Conservation (phyloP, 139 green algal species). For the Closterium sp. region DNA sequence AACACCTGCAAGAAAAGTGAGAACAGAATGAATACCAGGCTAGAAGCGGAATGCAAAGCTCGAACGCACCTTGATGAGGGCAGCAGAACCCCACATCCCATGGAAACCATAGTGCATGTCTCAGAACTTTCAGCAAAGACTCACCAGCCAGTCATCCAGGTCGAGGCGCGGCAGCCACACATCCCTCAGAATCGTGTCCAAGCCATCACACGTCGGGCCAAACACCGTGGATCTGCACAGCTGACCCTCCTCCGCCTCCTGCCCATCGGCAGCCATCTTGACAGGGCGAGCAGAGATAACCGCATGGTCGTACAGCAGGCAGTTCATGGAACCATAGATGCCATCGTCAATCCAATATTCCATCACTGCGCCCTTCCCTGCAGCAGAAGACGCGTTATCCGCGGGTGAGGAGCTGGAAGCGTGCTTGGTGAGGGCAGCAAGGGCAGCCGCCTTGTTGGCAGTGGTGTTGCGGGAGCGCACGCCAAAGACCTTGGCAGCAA, state of each 20-base stretch:
- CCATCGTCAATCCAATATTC: constrained; percentile 92
- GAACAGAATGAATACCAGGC: not conserved
- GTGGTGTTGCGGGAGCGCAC: constrained; percentile 51
- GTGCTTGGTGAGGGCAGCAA: too few species aligned
- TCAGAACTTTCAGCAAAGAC: too few species aligned
- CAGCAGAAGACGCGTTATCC: constrained; percentile 29
- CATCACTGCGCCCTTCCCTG: not conserved
- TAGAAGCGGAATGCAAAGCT: too few species aligned
- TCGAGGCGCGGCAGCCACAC: constrained; percentile 71
- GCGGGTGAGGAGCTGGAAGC: too few species aligned
- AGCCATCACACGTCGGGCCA: constrained; percentile 61
- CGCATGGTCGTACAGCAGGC: constrained; percentile 80
- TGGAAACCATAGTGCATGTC: too few species aligned
- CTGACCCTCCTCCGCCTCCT: too few species aligned
- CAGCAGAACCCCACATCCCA: too few species aligned
- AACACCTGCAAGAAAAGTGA: constrained; percentile 62
- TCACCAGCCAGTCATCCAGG: constrained; percentile 83
- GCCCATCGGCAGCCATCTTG: not conserved
- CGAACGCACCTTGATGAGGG: too few species aligned
- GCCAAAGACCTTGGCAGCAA: constrained; percentile 82
- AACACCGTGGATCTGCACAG: constrained; percentile 49
- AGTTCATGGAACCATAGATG: constrained; percentile 98
- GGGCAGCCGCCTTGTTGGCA: too few species aligned
- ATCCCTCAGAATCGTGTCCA: constrained; percentile 56
- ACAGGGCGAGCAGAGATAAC: constrained; percentile 50